Evolutionary conservation across 192 early-diverging fungal genomes (phyloP).

Genomic region (Backusella mclennaniae): DNA sequence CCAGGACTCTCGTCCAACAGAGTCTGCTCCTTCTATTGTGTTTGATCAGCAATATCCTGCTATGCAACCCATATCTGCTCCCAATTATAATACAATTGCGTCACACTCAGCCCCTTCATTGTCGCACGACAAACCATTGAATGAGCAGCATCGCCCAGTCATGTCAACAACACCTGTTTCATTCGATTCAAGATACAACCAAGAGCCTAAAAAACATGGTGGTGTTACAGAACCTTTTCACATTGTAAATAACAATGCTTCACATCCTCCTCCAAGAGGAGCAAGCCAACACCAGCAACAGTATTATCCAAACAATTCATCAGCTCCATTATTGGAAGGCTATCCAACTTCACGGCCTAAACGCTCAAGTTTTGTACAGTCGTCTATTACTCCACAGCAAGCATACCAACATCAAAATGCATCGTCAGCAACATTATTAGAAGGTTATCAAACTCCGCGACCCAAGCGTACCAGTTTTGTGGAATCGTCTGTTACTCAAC

Average conservation of each 20-base stretch:
- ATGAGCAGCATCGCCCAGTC: not conserved
- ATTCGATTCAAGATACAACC: not conserved
- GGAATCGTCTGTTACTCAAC: not conserved
- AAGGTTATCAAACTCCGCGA: not conserved
- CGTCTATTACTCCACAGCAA: not conserved
- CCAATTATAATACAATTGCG: not conserved
- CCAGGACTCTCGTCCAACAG: not conserved
- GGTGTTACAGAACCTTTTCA: not conserved
- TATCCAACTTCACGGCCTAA: not conserved
- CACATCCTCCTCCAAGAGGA: not conserved
- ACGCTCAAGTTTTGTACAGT: not conserved
- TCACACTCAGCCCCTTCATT: not conserved
- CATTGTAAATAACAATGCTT: not conserved
- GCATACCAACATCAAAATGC: not conserved
- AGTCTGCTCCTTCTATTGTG: not conserved
- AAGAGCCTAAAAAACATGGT: not conserved
- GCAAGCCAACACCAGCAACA: not conserved
- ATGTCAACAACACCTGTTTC: not conserved
- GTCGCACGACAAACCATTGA: not conserved
- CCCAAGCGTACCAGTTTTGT: not conserved
- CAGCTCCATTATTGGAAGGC: not conserved
- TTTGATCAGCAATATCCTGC: conserved; percentile 2
- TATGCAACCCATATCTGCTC: not conserved
- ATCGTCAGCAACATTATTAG: not conserved
- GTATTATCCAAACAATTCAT: not conserved